Evolutionary conservation across 495 filamentous ascomycete species (phyloP).

Genomic region (Aspergillus egyptiacus): DNA sequence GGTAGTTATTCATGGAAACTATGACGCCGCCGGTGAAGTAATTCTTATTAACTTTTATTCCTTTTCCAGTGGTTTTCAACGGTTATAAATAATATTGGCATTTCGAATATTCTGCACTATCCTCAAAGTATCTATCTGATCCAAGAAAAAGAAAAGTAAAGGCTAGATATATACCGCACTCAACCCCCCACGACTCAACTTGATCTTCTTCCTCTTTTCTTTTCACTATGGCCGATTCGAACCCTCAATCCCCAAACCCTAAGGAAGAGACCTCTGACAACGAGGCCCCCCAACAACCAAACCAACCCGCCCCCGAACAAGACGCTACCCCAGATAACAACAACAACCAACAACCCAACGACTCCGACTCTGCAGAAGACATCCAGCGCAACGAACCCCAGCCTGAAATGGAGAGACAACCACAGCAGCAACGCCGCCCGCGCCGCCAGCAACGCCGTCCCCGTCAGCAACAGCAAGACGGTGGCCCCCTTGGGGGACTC

Average conservation of each 20-base stretch:
- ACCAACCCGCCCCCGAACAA: constrained; percentile 11
- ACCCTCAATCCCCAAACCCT: constrained; percentile 4
- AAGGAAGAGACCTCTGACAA: constrained; percentile 8
- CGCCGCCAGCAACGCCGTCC: constrained; percentile 20
- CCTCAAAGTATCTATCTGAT: neutral
- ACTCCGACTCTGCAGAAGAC: constrained; percentile 34
- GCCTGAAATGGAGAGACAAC: constrained; percentile 32
- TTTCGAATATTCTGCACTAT: neutral
- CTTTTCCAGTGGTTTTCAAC: neutral
- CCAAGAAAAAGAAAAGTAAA: neutral
- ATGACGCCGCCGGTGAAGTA: constrained; percentile 9
- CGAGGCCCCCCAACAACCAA: constrained; percentile 6
- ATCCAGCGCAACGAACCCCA: constrained; percentile 25
- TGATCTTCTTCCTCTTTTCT: neutral
- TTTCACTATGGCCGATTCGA: constrained; percentile 5
- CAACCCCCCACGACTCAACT: neutral
- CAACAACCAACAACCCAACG: constrained; percentile 25
- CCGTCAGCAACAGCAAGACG: constrained; percentile 28
- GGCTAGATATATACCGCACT: neutral
- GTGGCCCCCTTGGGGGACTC: constrained; percentile 46
- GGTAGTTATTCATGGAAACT: neutral
- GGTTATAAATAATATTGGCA: constrained; percentile 5
- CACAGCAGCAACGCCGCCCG: constrained; percentile 14
- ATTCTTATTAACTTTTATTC: neutral
- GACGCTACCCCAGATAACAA: constrained; percentile 14